Conservation (phyloP, 352 stramenopile genomes). For the Pythium brassicae region DNA sequence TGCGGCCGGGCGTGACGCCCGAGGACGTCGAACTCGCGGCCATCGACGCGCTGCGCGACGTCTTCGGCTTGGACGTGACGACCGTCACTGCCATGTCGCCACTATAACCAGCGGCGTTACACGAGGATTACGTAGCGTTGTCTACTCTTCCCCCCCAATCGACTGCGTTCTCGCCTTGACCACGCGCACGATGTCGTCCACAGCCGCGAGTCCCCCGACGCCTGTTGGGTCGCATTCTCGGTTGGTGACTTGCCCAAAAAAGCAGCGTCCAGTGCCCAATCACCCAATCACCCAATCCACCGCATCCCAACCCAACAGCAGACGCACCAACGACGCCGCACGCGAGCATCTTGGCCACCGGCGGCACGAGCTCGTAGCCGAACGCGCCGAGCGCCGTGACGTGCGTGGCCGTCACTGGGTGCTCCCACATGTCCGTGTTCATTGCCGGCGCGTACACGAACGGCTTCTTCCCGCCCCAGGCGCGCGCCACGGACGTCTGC, state of each 20-base stretch:
- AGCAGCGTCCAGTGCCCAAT: no score
- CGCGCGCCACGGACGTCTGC: slow-evolving; percentile 88
- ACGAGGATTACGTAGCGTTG: not conserved
- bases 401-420: slow-evolving; percentile 89
- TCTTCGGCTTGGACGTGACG: slow-evolving; percentile 68
- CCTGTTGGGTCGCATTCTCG: no score
- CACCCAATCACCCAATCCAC: no score
- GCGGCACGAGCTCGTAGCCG: slow-evolving; percentile 79
- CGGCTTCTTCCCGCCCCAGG: slow-evolving; percentile 93
- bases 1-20: slow-evolving; percentile 45
- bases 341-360: slow-evolving; percentile 91
- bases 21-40: slow-evolving; percentile 62
- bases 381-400: slow-evolving; percentile 53
- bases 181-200: slow-evolving; percentile 50
- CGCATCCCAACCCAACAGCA: not conserved
- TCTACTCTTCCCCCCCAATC: not conserved
- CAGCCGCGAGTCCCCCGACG: slow-evolving; percentile 60
- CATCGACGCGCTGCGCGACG: slow-evolving; percentile 54
- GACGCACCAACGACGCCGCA: slow-evolving; percentile 90
- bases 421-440: slow-evolving; percentile 98
- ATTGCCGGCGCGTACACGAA: slow-evolving; percentile 94
- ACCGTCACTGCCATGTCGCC: slow-evolving; percentile 36
- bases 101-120: slow-evolving; percentile 8
- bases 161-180: slow-evolving; percentile 21
- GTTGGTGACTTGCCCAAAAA: no score